Percentiles rank a stretch among this genome's conserved stretches.
Conservation (phyloP, 371 early-diverging fungal genomes). For the Rhizomucor pusillus region DNA sequence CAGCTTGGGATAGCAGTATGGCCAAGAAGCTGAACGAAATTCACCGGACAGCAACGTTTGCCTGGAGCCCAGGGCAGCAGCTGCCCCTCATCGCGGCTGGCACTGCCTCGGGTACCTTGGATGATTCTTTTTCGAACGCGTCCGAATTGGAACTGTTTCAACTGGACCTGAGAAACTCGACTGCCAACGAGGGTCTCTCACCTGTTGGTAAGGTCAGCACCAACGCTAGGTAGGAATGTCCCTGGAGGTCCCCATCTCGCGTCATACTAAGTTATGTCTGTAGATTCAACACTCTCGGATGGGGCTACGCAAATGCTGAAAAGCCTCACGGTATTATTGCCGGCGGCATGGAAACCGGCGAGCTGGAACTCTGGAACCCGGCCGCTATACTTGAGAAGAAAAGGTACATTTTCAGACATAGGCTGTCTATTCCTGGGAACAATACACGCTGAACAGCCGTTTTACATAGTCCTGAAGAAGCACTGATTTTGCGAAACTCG, state of each 20-base stretch:
- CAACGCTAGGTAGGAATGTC: constrained; percentile 57
- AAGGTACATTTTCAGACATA: constrained; percentile 31
- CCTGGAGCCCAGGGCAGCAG: constrained; percentile 81
- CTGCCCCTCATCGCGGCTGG: constrained; percentile 84
- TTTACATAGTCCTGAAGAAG: constrained; percentile 29
- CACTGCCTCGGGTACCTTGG: constrained; percentile 95
- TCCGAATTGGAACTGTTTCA: constrained; percentile 90
- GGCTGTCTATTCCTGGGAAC: neutral
- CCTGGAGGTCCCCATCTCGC: neutral
- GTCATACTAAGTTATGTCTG: neutral
- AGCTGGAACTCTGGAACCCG: constrained; percentile 88
- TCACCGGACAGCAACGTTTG: constrained; percentile 77
- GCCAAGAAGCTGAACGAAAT: constrained; percentile 66
- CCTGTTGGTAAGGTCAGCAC: constrained; percentile 64
- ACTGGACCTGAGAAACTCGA: constrained; percentile 60
- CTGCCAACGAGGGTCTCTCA: constrained; percentile 24
- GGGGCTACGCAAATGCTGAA: constrained; percentile 63
- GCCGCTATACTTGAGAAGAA: constrained; percentile 63
- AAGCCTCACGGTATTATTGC: constrained; percentile 83
- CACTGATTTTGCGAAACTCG: constrained; percentile 65
- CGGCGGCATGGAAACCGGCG: constrained; percentile 95
- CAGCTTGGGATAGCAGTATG: constrained; percentile 17
- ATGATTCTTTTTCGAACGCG: constrained; percentile 90
- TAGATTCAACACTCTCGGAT: constrained; percentile 81
- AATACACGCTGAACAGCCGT: neutral